phyloP scores from a whole-genome alignment of 2,329 filamentous ascomycete species.

The Clonostachys chloroleuca region DNA sequence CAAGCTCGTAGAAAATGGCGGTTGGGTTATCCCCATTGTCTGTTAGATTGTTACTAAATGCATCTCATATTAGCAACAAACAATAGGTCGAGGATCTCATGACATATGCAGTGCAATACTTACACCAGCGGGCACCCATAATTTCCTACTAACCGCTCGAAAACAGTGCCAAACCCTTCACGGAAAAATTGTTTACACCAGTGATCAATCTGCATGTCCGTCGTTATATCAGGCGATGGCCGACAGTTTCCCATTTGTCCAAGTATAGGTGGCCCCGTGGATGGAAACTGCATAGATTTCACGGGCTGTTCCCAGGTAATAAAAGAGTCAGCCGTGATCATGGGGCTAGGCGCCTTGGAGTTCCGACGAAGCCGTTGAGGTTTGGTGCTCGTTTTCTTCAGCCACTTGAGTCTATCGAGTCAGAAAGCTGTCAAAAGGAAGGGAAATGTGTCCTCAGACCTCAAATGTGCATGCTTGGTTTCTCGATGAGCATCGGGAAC shows the following conservation, averaged over 20 bases:
- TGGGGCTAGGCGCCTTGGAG: background rate
- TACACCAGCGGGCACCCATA: background rate
- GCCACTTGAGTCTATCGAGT: too few relatives aligned
- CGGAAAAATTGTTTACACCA: background rate
- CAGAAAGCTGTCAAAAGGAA: too few relatives aligned
- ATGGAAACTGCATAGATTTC: background rate
- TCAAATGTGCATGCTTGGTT: conserved; percentile 9
- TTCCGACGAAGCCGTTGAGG: background rate
- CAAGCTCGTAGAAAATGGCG: too few relatives aligned
- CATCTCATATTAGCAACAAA: too few relatives aligned
- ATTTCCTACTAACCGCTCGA: background rate
- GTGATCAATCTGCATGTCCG: background rate
- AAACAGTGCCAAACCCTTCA: background rate
- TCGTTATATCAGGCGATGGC: too few relatives aligned
- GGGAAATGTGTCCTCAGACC: background rate
- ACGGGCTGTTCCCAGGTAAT: background rate
- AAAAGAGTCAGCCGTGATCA: background rate
- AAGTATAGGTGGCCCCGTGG: background rate
- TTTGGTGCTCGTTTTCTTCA: background rate
- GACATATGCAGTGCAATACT: background rate
- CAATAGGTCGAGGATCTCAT: too few relatives aligned
- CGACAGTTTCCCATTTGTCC: too few relatives aligned
- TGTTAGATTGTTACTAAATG: too few relatives aligned
- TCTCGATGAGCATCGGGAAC: conserved; percentile 7
- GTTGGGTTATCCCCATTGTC: too few relatives aligned